These are phyloP conservation scores for Agrocybe pediades DNA, from an alignment of 768 basidiomycete species.

Conservation along the genomic window DNA sequence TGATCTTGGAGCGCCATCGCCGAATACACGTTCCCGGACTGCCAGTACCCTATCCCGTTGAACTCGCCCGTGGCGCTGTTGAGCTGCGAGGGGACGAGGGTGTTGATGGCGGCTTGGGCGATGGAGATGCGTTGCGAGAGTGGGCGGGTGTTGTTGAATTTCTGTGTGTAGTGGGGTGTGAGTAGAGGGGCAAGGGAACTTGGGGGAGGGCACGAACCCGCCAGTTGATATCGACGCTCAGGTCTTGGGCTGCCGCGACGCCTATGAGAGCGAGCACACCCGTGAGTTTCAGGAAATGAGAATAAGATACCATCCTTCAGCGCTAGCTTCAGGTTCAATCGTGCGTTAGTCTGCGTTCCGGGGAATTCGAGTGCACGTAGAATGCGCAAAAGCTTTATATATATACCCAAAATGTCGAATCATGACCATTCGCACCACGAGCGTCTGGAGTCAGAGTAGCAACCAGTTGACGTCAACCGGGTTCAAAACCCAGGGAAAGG, in stretches of 20 bases:
- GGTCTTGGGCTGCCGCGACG: conserved; percentile 29
- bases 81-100: conserved; percentile 34
- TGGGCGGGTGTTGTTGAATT: conserved; percentile 27
- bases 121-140: conserved; percentile 37
- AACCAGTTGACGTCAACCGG: neutral
- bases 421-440: no score
- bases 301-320: no score
- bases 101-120: conserved; percentile 41
- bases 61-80: conserved; percentile 23
- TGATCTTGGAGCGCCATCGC: conserved; percentile 51
- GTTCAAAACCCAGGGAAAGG: no score
- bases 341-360: no score
- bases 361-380: neutral
- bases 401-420: no score
- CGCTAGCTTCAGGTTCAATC: no score
- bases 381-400: neutral
- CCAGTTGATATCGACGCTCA: conserved; percentile 40
- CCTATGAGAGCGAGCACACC: neutral
- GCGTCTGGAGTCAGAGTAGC: no score
- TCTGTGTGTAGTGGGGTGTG: neutral
- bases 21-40: conserved; percentile 52
- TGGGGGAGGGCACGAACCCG: conserved; percentile 27
- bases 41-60: conserved; percentile 52
- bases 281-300: neutral
- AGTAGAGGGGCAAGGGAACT: neutral